Percentiles rank a stretch among this genome's conserved stretches.
phyloP scores from a whole-genome alignment of 1,139 yeast genomes.

The Pichia sp. region DNA sequence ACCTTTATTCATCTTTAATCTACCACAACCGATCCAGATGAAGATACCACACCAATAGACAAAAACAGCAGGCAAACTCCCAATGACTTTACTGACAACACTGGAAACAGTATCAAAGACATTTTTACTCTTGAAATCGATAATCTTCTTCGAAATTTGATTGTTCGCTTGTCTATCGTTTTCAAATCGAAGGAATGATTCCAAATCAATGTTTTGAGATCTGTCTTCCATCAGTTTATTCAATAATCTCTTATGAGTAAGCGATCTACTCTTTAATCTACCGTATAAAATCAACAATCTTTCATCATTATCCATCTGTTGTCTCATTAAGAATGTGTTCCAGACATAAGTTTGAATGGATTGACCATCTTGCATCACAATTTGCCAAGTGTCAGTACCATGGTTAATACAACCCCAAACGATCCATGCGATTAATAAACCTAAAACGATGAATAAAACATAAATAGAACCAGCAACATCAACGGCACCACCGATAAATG shows the following conservation, averaged over 20 bases:
- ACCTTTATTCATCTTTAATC: slow-evolving; percentile 24
- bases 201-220: slow-evolving; percentile 2
- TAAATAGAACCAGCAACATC: slow-evolving; percentile 32
- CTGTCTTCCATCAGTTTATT: slow-evolving; percentile 5
- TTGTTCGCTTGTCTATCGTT: background rate
- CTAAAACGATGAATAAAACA: slow-evolving; percentile 30
- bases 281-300: slow-evolving; percentile 27
- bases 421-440: slow-evolving; percentile 34
- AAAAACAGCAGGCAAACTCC: slow-evolving; percentile 33
- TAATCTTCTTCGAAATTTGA: background rate
- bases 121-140: slow-evolving; percentile 6
- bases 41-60: slow-evolving; percentile 38
- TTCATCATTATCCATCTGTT: slow-evolving; percentile 33
- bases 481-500: slow-evolving; percentile 17
- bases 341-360: slow-evolving; percentile 39
- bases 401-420: slow-evolving; percentile 32
- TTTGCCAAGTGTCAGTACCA: slow-evolving; percentile 39
- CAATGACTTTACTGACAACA: slow-evolving; percentile 26
- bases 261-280: slow-evolving; percentile 33
- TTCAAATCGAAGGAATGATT: background rate
- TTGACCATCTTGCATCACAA: slow-evolving; percentile 42
- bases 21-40: slow-evolving; percentile 38
- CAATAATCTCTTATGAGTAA: slow-evolving; percentile 27
- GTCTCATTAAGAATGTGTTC: slow-evolving; percentile 41
- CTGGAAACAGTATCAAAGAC: slow-evolving; percentile 35